Base-by-base conservation (phyloP, 192 early-diverging fungal genomes). In the Backusella mclennaniae region DNA sequence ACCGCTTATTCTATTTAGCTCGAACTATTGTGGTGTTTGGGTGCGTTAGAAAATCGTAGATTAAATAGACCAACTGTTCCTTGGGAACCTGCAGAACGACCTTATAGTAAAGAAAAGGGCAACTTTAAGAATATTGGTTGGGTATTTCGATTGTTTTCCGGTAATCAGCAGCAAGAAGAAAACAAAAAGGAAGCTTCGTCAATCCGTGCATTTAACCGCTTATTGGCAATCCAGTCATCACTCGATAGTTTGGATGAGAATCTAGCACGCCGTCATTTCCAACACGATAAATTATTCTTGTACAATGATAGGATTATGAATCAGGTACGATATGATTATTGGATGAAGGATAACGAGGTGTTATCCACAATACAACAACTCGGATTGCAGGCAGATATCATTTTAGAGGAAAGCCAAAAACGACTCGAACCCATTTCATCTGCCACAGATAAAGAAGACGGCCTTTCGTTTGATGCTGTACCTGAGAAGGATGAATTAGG, bases 111-210 rank as follows among this genome's bases (percentile, higher is more conserved):
- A 17, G 77, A 86, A 63, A 87, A 87, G 66, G 85, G 84, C 2
- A 84, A 86, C 70, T 90, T 86, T 67, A 85, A 80, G 70, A 85
- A 79, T 26, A 82, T 88, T 1, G 89, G 89, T 17, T 90, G 87
- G 88, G 88, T 90, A 35, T 89, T 87, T 75, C 84, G 89, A 38
- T 74, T 90, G 11, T 90, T 90, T 21, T 88, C 87, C 29, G 89
- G 89, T 52, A 85, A 89, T 69, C 76, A 83, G 7, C 83, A 82
- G n/a, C 89, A 90, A 78, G 89, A 90, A 74, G 85, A 85, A 59
- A 87, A 84, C 66, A 87, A 87, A 52, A 86, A 85, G 52, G 86
- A 89, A 67, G 85, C 89, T 0, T 81, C 87, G 1, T 83, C 86
- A 5, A 85, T 89, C 38, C 82, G 89, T 29, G 89, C 88, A 12